Conservation (phyloP, 768 basidiomycete species). For the Sistotremastrum niveocremeum region DNA sequence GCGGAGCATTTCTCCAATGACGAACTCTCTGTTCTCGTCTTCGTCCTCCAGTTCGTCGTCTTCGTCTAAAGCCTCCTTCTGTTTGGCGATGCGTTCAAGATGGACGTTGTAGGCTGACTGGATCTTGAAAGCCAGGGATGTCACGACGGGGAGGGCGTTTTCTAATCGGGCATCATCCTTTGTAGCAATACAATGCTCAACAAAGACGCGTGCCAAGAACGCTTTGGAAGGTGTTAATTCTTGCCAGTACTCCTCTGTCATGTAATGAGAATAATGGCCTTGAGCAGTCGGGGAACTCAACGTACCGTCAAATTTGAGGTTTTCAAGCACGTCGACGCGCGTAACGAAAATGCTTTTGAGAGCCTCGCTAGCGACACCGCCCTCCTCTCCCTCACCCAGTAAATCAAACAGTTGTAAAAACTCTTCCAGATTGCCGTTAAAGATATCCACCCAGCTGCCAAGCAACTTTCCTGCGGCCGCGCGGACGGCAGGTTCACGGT, state of each 20-base stretch:
- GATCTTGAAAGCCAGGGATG: constrained; percentile 62
- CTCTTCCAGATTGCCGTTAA: constrained; percentile 30
- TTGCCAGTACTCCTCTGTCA: constrained; percentile 58
- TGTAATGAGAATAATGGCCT: neutral
- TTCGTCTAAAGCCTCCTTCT: constrained; percentile 17
- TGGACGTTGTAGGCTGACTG: constrained; percentile 58
- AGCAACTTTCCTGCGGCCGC: constrained; percentile 61
- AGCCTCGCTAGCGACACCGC: constrained; percentile 58
- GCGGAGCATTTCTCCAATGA: constrained; percentile 70
- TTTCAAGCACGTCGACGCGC: constrained; percentile 50
- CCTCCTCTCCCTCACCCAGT: constrained; percentile 18
- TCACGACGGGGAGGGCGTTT: constrained; percentile 68
- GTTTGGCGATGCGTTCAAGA: constrained; percentile 25
- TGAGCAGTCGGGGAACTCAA: neutral
- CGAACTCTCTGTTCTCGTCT: constrained; percentile 41
- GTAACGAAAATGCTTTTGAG: constrained; percentile 58
- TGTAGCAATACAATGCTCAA: constrained; percentile 54
- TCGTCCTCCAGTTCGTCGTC: constrained; percentile 29
- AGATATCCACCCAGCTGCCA: constrained; percentile 57
- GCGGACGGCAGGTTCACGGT: constrained; percentile 65
- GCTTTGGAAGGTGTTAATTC: constrained; percentile 58
- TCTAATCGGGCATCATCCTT: constrained; percentile 55
- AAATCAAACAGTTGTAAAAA: constrained; percentile 52
- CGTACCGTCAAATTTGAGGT: constrained; percentile 57
- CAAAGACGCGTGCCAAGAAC: constrained; percentile 73